A percentile compares a stretch with the other conserved stretches of the same genome.
These are phyloP conservation scores for Globisporangium iwayamae DNA, from an alignment of 352 stramenopile species.

Conservation along the genomic window DNA sequence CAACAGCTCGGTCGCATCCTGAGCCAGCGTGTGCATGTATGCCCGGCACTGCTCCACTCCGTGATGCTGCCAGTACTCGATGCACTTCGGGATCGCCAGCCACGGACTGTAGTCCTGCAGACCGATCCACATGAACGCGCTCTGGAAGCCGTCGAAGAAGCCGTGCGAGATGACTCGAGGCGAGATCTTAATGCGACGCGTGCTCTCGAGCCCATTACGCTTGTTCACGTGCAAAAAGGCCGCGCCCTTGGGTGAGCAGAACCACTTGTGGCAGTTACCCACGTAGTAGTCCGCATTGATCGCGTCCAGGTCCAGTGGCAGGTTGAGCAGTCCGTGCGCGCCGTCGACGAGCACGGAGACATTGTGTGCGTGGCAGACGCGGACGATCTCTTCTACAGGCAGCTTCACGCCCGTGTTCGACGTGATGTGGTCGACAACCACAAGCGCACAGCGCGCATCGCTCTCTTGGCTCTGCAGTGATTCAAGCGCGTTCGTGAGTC, in stretches of 20 bases:
- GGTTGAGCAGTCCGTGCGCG: constrained; percentile 87
- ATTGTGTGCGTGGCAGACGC: constrained; percentile 38
- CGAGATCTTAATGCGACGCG: constrained; percentile 19
- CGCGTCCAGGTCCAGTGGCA: constrained; percentile 61
- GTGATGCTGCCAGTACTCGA: constrained; percentile 81
- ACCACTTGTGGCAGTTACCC: constrained; percentile 95
- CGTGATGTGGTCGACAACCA: constrained; percentile 92
- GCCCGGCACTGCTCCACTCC: constrained; percentile 34
- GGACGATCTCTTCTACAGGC: constrained; percentile 77
- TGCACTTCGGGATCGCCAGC: constrained; percentile 78
- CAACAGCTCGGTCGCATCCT: no score
- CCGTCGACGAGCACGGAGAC: constrained; percentile 89
- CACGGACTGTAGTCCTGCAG: constrained; percentile 90
- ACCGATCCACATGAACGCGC: constrained; percentile 91
- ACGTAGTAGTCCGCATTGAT: constrained; percentile 91
- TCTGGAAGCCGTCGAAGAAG: constrained; percentile 86
- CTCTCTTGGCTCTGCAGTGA: constrained; percentile 12
- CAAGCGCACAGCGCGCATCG: constrained; percentile 46
- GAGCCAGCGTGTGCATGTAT: constrained; percentile 61
- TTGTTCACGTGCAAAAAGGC: constrained; percentile 84
- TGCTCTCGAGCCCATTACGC: constrained; percentile 22
- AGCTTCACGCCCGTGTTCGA: constrained; percentile 91
- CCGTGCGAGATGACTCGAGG: constrained; percentile 92
- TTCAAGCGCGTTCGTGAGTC: constrained; percentile 32
- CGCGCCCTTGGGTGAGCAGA: constrained; percentile 84